Percentiles rank a stretch among this genome's conserved stretches.
phyloP scores from a whole-genome alignment of 139 green algal genomes.

The Chlamydomonas incerta region DNA sequence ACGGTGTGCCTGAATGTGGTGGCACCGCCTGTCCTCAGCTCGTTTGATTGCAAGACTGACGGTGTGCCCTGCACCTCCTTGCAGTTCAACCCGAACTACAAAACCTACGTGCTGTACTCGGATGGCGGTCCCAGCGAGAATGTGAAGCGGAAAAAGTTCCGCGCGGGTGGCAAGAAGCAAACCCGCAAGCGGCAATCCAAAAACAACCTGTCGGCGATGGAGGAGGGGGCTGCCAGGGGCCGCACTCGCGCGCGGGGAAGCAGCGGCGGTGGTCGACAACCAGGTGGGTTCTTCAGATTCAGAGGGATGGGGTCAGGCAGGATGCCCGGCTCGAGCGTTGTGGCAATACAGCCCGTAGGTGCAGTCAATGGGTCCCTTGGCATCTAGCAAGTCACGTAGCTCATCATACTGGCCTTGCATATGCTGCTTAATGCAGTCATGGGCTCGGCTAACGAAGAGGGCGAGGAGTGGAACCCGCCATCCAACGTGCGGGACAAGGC shows the following conservation, averaged over 20 bases:
- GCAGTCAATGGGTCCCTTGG: too few species aligned
- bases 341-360: too few species aligned
- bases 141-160: slow-evolving; percentile 70
- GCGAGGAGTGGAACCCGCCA: slow-evolving; percentile 10
- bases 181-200: slow-evolving; percentile 11
- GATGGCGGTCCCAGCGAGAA: slow-evolving; percentile 72
- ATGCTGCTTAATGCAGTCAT: not conserved
- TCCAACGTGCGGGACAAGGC: not conserved
- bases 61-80: too few species aligned
- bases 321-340: too few species aligned
- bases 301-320: too few species aligned
- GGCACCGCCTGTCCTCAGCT: too few species aligned
- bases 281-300: too few species aligned
- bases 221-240: slow-evolving; percentile 3
- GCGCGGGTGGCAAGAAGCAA: slow-evolving; percentile 52
- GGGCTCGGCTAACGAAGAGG: not conserved
- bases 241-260: not conserved
- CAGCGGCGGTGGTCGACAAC: not conserved
- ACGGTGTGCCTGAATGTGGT: too few species aligned
- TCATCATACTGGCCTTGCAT: too few species aligned
- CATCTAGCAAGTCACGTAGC: too few species aligned
- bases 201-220: not conserved
- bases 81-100: slow-evolving; percentile 92
- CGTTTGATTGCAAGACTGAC: too few species aligned
- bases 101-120: slow-evolving; percentile 93